Conservation (phyloP, 192 early-diverging fungal genomes). For the Coemansia sp. region DNA sequence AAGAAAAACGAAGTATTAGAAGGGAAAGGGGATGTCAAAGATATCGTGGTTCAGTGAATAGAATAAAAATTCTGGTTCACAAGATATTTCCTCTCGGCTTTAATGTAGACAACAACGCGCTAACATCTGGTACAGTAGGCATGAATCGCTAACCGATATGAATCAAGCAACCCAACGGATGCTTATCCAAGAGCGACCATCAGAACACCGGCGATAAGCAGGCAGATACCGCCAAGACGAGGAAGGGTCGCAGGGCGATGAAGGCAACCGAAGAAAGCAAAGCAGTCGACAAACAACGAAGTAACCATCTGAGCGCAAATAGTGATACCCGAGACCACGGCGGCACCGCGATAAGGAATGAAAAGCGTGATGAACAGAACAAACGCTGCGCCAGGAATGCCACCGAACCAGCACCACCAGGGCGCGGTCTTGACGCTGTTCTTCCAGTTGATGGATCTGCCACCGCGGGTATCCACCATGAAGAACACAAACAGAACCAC, state of each 20-base stretch:
- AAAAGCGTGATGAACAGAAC: constrained; percentile 54
- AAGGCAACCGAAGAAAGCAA: constrained; percentile 47
- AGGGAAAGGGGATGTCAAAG: neutral
- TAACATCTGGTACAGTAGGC: no score
- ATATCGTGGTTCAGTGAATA: neutral
- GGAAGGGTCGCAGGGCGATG: constrained; percentile 38
- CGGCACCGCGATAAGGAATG: constrained; percentile 50
- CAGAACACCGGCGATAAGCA: constrained; percentile 51
- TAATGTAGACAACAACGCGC: no score
- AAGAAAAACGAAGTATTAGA: neutral
- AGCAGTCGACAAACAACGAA: constrained; percentile 45
- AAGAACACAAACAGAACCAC: constrained; percentile 47
- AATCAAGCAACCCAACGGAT: neutral
- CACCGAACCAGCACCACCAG: constrained; percentile 55
- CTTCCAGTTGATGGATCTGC: constrained; percentile 41
- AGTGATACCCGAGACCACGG: constrained; percentile 49
- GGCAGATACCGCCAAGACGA: constrained; percentile 25
- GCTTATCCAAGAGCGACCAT: constrained; percentile 48
- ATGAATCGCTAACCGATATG: no score
- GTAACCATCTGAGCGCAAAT: constrained; percentile 54
- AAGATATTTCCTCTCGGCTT: constrained; percentile 1
- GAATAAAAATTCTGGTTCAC: neutral
- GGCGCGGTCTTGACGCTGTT: constrained; percentile 45
- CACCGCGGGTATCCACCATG: constrained; percentile 49
- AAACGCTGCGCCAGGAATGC: constrained; percentile 43